Percentiles rank a stretch among this genome's conserved stretches.
Evolutionary conservation across 441 rosid genomes (phyloP).

Genomic region (Hypseocharis bilobata): DNA sequence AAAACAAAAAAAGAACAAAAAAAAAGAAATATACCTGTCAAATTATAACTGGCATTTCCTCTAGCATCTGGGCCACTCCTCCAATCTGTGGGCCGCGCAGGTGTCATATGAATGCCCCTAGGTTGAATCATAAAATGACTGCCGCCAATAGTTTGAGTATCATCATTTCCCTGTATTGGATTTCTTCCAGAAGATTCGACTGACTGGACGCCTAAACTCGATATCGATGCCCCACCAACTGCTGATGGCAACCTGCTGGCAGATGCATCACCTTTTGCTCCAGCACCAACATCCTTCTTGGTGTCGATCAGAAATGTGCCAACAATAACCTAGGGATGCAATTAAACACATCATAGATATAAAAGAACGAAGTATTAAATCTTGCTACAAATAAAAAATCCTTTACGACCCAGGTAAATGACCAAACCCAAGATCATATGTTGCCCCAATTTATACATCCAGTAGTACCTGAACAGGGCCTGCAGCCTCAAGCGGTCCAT

Average conservation of each 20-base stretch:
- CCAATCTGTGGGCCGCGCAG: slow-evolving; percentile 46
- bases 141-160: slow-evolving; percentile 43
- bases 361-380: background rate
- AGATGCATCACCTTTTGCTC: slow-evolving; percentile 45
- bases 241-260: slow-evolving; percentile 51
- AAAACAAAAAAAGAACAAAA: background rate
- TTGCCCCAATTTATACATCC: background rate
- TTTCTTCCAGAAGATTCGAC: slow-evolving; percentile 50
- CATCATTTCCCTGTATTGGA: slow-evolving; percentile 39
- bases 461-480: slow-evolving; percentile 77
- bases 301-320: slow-evolving; percentile 65
- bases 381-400: background rate
- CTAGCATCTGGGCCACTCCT: slow-evolving; percentile 43
- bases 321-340: slow-evolving; percentile 57
- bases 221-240: slow-evolving; percentile 37
- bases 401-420: too few species aligned
- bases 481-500: slow-evolving; percentile 68
- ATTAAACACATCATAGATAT: slow-evolving; percentile 11
- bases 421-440: too few species aligned
- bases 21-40: slow-evolving; percentile 36
- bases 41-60: slow-evolving; percentile 38
- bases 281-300: slow-evolving; percentile 39
- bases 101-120: slow-evolving; percentile 38
- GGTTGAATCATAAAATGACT: slow-evolving; percentile 55
- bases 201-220: slow-evolving; percentile 48